Conservation (phyloP, 768 basidiomycete genomes). For the Pleurotus sapidus region DNA sequence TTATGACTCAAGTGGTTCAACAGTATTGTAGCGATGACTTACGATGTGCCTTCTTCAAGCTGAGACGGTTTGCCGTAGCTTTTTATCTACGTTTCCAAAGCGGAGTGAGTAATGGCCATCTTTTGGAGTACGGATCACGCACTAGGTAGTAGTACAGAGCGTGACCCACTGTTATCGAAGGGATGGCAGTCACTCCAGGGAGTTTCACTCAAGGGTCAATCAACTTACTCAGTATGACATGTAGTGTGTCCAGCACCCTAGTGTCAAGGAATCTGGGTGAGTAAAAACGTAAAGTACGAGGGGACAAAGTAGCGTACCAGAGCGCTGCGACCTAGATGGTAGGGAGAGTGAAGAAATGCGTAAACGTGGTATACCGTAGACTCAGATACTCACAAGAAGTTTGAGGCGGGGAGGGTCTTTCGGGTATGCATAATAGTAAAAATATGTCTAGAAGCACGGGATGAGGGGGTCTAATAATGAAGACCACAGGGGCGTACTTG, state of each 20-base stretch:
- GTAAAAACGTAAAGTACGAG: neutral
- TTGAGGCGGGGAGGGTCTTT: slow-evolving; percentile 32
- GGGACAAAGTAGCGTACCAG: slow-evolving; percentile 22
- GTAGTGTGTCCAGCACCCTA: slow-evolving; percentile 39
- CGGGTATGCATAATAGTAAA: slow-evolving; percentile 39
- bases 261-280: neutral
- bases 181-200: neutral
- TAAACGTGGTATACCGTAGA: neutral
- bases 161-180: slow-evolving; percentile 34
- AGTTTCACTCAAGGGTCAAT: neutral
- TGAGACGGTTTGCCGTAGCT: slow-evolving; percentile 28
- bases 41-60: slow-evolving; percentile 37
- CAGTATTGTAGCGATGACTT: slow-evolving; percentile 8
- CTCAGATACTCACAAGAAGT: slow-evolving; percentile 25
- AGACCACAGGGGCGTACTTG: slow-evolving; percentile 22
- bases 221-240: slow-evolving; percentile 36
- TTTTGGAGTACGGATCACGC: slow-evolving; percentile 5
- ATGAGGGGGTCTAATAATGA: neutral
- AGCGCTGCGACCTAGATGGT: slow-evolving; percentile 27
- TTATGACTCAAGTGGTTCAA: neutral
- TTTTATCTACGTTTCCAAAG: slow-evolving; percentile 24
- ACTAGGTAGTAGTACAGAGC: slow-evolving; percentile 42
- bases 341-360: neutral
- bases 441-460: slow-evolving; percentile 29
- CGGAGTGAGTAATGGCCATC: neutral